Percentiles rank a stretch among this genome's conserved stretches.
These are phyloP conservation scores for Aspergillus diversus DNA, from an alignment of 495 filamentous ascomycete genomes.

Conservation along the genomic window DNA sequence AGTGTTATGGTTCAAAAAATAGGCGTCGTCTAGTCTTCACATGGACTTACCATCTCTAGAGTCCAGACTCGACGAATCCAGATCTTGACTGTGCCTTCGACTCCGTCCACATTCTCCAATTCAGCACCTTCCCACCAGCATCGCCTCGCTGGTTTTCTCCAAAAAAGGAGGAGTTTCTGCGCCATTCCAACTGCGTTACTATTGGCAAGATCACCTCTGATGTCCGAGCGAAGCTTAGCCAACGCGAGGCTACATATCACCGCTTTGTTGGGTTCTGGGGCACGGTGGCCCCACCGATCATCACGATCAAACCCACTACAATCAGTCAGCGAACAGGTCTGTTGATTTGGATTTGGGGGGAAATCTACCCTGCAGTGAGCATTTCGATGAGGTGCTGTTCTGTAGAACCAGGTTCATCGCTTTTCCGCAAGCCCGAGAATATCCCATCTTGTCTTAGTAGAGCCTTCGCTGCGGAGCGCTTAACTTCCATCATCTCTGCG, in stretches of 20 bases:
- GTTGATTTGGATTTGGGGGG: background rate
- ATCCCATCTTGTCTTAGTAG: slow-evolving; percentile 92
- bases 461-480: slow-evolving; percentile 86
- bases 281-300: slow-evolving; percentile 93
- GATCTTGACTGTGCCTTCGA: slow-evolving; percentile 91
- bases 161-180: slow-evolving; percentile 97
- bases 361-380: slow-evolving; percentile 90
- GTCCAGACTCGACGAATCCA: slow-evolving; percentile 99
- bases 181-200: slow-evolving; percentile 95
- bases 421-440: slow-evolving; percentile 91
- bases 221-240: slow-evolving; percentile 88
- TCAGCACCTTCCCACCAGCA: slow-evolving; percentile 99
- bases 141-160: slow-evolving; percentile 92
- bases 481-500: slow-evolving; percentile 93
- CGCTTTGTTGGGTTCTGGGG: slow-evolving; percentile 94
- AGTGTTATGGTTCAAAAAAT: slow-evolving; percentile 21
- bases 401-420: slow-evolving; percentile 93
- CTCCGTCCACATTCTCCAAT: slow-evolving; percentile 83
- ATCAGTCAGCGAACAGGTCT: slow-evolving; percentile 22
- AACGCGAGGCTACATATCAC: slow-evolving; percentile 96
- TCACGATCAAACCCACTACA: slow-evolving; percentile 92
- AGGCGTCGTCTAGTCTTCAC: background rate
- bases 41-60: slow-evolving; percentile 81
- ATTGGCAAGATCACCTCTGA: slow-evolving; percentile 74
- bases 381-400: slow-evolving; percentile 99